These are phyloP conservation scores for Krasilnikovozyma curviuscula DNA, from an alignment of 768 basidiomycete genomes.

Conservation along the genomic window DNA sequence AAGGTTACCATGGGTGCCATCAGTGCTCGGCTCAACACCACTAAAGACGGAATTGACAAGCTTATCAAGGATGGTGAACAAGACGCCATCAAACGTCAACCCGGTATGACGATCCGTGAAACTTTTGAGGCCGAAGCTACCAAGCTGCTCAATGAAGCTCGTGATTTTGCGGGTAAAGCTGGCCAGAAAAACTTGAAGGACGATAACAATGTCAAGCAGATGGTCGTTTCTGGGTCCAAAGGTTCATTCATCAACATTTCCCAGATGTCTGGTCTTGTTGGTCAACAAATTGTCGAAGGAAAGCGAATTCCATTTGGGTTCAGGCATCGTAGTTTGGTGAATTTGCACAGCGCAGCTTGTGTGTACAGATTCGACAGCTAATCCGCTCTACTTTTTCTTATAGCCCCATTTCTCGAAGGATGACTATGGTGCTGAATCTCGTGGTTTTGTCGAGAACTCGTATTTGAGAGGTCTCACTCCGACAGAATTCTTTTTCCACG, in stretches of 20 bases:
- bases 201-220: slow-evolving; percentile 99
- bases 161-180: slow-evolving; percentile 84
- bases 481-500: slow-evolving; percentile 99
- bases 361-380: neutral
- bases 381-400: neutral
- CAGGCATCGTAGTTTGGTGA: slow-evolving; percentile 62
- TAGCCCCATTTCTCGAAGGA: slow-evolving; percentile 90
- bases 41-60: slow-evolving; percentile 56
- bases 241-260: slow-evolving; percentile 96
- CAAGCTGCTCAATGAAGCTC: slow-evolving; percentile 75
- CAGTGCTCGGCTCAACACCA: slow-evolving; percentile 56
- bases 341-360: neutral
- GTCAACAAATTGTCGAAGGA: slow-evolving; percentile 94
- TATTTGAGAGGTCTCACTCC: slow-evolving; percentile 90
- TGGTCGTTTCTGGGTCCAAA: slow-evolving; percentile 98
- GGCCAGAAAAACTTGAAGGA: slow-evolving; percentile 96
- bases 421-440: slow-evolving; percentile 91
- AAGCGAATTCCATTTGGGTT: slow-evolving; percentile 97
- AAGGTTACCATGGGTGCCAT: slow-evolving; percentile 69
- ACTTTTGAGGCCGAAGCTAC: slow-evolving; percentile 90
- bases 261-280: slow-evolving; percentile 98
- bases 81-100: slow-evolving; percentile 69
- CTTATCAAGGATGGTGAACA: slow-evolving; percentile 68
- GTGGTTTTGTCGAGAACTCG: slow-evolving; percentile 97
- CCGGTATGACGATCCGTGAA: slow-evolving; percentile 98